A percentile compares a stretch with the other conserved stretches of the same genome.
These are phyloP conservation scores for Ustilaginoidea virens DNA, from an alignment of 2,329 filamentous ascomycete species.

Conservation along the genomic window DNA sequence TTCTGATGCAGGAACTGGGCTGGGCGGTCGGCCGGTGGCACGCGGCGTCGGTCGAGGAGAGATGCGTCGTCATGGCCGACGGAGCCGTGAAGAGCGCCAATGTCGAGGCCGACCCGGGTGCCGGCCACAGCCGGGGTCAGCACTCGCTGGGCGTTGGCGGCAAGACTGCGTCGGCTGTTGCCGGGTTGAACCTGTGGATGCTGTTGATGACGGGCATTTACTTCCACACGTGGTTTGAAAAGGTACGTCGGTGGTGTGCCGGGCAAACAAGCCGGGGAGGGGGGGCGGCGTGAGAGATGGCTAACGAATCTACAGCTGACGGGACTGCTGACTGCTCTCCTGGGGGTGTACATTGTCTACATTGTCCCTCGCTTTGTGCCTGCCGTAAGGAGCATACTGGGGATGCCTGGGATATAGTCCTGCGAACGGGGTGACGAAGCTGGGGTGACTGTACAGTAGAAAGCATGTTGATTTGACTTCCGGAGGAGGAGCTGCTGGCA, in stretches of 20 bases:
- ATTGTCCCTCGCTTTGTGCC: constrained; percentile 36
- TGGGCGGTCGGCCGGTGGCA: constrained; percentile 37
- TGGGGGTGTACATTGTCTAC: constrained; percentile 34
- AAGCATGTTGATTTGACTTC: too few relatives aligned
- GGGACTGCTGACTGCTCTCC: constrained; percentile 32
- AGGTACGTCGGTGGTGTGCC: constrained; percentile 37
- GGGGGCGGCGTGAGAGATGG: too few relatives aligned
- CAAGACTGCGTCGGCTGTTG: constrained; percentile 46
- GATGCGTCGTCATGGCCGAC: constrained; percentile 49
- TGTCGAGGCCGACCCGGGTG: constrained; percentile 24
- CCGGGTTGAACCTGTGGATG: constrained; percentile 80
- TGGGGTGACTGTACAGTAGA: background rate
- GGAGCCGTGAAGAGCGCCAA: constrained; percentile 47
- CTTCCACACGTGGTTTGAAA: constrained; percentile 98
- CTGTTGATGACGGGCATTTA: constrained; percentile 95
- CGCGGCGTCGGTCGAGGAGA: constrained; percentile 37
- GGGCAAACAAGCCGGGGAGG: background rate
- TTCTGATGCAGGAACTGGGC: constrained; percentile 65
- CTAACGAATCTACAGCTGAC: constrained; percentile 28
- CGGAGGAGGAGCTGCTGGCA: too few relatives aligned
- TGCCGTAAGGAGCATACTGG: constrained; percentile 26
- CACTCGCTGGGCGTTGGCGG: constrained; percentile 27
- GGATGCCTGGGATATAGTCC: constrained; percentile 28
- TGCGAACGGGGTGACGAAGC: too few relatives aligned
- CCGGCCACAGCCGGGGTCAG: constrained; percentile 10